Percentiles rank a stretch among this genome's conserved stretches.
Evolutionary conservation across 225 moss, liverwort and hornwort species (phyloP).

Genomic region (Pseudoscleropodium purum): DNA sequence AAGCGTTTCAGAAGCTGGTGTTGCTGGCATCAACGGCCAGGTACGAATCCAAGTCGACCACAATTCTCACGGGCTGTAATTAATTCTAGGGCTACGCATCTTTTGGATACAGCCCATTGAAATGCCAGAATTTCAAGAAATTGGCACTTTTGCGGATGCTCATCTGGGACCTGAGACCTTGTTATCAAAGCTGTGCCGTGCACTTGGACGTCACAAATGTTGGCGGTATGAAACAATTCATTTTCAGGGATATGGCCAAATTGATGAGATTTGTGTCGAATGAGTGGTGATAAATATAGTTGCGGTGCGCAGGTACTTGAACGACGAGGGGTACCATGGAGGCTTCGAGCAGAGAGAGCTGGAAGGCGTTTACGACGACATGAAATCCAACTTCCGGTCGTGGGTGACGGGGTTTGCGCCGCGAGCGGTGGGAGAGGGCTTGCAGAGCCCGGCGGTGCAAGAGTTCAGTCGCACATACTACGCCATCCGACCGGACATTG

Average conservation of each 20-base stretch:
- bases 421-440: constrained; percentile 35
- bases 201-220: neutral
- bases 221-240: neutral
- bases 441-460: constrained; percentile 41
- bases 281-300: neutral
- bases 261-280: neutral
- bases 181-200: neutral
- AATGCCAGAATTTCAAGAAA: neutral
- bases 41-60: neutral
- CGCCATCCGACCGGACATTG: constrained; percentile 68
- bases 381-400: constrained; percentile 60
- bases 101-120: neutral
- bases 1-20: constrained; percentile 51
- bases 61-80: neutral
- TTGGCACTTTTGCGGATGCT: neutral
- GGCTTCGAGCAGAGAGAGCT: constrained; percentile 45
- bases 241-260: neutral
- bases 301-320: constrained; percentile 1
- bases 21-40: constrained; percentile 48
- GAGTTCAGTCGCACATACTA: constrained; percentile 58
- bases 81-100: neutral
- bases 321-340: neutral
- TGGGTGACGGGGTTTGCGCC: constrained; percentile 77
- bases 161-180: neutral
- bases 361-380: constrained; percentile 51